Evolutionary conservation across 2,329 filamentous ascomycete species (phyloP), one percentile per base, ranked within the genome.

Genomic region (Xylaria sp.): DNA sequence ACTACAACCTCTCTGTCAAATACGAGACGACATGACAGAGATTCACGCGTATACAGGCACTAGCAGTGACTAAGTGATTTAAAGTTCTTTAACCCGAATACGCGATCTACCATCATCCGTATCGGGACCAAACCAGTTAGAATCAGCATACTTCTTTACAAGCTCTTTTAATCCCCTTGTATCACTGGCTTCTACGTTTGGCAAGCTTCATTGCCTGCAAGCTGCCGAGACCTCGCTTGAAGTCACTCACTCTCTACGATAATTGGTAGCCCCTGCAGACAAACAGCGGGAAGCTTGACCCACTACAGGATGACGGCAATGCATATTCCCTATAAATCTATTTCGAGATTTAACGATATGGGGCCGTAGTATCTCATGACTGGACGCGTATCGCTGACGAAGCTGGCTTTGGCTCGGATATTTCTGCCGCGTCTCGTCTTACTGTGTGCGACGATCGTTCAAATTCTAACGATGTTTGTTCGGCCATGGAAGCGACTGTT

Each of bases 321-420:
- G 59, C 31, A 48, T 43, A 23, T 54, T 54, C 59, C 15, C 20
- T 25, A 2, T 15, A 56, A 28, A 10, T 20, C 39, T 51, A 57
- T 51, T 64, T 64, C 54, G 49, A 57, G 43, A 49, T 41, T 28
- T 31, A 52, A 51, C 57, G 39, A 52, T 51, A 6, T 57, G 15
- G 20, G 28, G 20, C 36, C 23, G 3, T 31, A n/a, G 6, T n/a
- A 20, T 23, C 31, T 49, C 20, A 9, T 51, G 31, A 15, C 10
- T 28, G n/a, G n/a, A 39, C 18, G 39, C 33, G 13, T 43, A 15
- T 7, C 25, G 28, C 61, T 63, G 41, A 63, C 36, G 20, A 64
- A 41, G 20, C 7, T 49, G 18, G 9, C 36, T 41, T 56, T 39
- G 39, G 52, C 49, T 57, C 36, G 52, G 31, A 33, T 31, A 28